phyloP scores from a whole-genome alignment of 1,284 basidiomycete species.

The Rhizoctonia solani region DNA sequence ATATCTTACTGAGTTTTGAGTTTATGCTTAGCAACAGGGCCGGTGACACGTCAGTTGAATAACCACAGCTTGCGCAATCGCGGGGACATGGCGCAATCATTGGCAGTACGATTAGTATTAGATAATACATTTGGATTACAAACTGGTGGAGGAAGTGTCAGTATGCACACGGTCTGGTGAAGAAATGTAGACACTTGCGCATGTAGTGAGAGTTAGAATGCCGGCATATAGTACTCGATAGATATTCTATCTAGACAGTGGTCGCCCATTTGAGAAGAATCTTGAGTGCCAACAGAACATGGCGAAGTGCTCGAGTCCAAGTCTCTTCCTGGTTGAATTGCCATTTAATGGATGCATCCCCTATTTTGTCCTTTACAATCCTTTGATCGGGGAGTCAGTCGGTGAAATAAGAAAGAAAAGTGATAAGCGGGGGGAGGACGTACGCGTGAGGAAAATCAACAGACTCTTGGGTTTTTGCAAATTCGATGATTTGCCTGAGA shows the following conservation, averaged over 20 bases:
- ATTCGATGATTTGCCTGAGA: constrained; percentile 86
- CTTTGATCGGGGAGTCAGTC: constrained; percentile 50
- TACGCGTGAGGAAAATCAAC: constrained; percentile 86
- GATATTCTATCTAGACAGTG: constrained; percentile 44
- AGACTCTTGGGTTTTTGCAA: constrained; percentile 66
- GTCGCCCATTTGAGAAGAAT: constrained; percentile 83
- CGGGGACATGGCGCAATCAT: constrained; percentile 16
- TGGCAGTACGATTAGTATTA: constrained; percentile 5
- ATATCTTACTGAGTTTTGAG: neutral
- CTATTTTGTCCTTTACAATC: constrained; percentile 92
- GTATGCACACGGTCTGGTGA: too few relatives aligned
- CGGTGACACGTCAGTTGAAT: constrained; percentile 24
- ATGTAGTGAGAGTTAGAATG: neutral
- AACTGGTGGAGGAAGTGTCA: too few relatives aligned
- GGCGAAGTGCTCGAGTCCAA: constrained; percentile 92
- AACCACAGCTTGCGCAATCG: constrained; percentile 17
- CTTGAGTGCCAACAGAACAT: constrained; percentile 88
- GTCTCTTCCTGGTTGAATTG: constrained; percentile 94
- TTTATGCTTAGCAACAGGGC: neutral
- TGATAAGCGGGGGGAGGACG: constrained; percentile 47
- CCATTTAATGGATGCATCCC: constrained; percentile 90
- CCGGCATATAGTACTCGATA: neutral
- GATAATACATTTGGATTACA: constrained; percentile 18
- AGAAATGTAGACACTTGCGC: neutral
- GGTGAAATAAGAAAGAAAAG: constrained; percentile 11